phyloP scores from a whole-genome alignment of 257 asterid species.

The Echites panduratus region DNA sequence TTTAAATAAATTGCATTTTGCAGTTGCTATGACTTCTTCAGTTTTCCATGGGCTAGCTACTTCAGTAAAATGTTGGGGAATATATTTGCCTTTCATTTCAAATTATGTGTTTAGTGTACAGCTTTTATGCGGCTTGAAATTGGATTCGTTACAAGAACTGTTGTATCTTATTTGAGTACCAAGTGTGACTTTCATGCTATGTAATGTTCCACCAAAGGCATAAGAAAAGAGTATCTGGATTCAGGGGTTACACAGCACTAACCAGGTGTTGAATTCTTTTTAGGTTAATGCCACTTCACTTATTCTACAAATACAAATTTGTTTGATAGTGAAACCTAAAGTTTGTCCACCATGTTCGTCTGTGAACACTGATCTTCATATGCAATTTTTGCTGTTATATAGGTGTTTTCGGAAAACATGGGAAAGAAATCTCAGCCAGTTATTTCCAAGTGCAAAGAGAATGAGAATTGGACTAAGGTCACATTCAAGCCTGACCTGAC shows the following conservation, averaged over 20 bases:
- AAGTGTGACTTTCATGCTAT: background rate
- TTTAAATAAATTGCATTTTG: background rate
- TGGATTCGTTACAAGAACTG: background rate
- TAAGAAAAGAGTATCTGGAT: background rate
- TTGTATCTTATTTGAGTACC: too few species aligned
- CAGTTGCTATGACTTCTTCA: background rate
- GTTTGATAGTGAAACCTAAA: background rate
- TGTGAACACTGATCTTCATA: background rate
- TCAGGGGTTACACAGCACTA: background rate
- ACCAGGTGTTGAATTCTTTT: background rate
- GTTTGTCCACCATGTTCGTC: background rate
- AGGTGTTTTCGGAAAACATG: slow-evolving; percentile 94
- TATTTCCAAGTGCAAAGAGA: slow-evolving; percentile 64
- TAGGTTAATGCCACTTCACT: background rate
- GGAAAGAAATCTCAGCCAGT: slow-evolving; percentile 70
- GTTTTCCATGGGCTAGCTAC: background rate
- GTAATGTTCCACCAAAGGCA: background rate
- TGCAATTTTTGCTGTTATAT: slow-evolving; percentile 8
- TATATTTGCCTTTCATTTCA: background rate
- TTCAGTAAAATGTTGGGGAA: background rate
- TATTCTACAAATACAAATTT: background rate
- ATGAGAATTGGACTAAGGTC: slow-evolving; percentile 90
- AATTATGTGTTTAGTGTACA: background rate
- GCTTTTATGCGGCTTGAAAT: background rate
- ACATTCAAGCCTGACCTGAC: slow-evolving; percentile 88